These are phyloP conservation scores for Gnomoniopsis sp. DNA, from an alignment of 2,329 filamentous ascomycete genomes.

Conservation along the genomic window DNA sequence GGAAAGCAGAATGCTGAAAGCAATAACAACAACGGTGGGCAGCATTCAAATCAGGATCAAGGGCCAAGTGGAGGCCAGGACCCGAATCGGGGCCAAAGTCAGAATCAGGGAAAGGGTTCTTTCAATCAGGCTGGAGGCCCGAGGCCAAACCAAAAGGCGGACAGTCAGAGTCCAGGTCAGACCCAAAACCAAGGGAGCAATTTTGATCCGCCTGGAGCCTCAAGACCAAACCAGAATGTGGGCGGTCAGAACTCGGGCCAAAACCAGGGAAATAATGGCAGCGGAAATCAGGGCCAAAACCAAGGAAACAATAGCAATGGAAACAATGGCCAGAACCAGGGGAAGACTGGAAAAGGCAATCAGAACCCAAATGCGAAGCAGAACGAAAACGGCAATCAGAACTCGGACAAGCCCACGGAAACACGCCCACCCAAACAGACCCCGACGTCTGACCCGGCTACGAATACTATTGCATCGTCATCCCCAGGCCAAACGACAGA, in stretches of 20 bases:
- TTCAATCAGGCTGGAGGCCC: too few relatives aligned
- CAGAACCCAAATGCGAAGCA: background rate
- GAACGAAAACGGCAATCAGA: background rate
- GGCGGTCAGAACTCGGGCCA: background rate
- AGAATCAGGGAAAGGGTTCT: background rate
- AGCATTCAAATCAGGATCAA: background rate
- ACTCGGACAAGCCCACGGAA: background rate
- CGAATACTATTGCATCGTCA: background rate
- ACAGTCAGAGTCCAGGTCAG: too few relatives aligned
- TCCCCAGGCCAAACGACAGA: background rate
- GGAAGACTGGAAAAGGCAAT: background rate
- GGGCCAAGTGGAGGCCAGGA: background rate
- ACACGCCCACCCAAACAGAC: background rate
- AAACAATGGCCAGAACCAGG: background rate
- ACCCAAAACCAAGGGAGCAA: too few relatives aligned
- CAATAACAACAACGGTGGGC: background rate
- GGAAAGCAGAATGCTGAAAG: background rate
- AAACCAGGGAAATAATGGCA: background rate
- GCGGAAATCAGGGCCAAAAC: background rate
- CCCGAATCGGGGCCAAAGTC: background rate
- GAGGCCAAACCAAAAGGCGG: too few relatives aligned
- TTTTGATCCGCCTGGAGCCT: too few relatives aligned
- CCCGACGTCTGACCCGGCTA: background rate
- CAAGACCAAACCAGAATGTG: too few relatives aligned
- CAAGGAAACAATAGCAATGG: constrained; percentile 1